Evolutionary conservation across 164 flowering plant genomes (phyloP), one percentile per base, ranked within the genome.

Genomic region (Nymphaea thermarum): DNA sequence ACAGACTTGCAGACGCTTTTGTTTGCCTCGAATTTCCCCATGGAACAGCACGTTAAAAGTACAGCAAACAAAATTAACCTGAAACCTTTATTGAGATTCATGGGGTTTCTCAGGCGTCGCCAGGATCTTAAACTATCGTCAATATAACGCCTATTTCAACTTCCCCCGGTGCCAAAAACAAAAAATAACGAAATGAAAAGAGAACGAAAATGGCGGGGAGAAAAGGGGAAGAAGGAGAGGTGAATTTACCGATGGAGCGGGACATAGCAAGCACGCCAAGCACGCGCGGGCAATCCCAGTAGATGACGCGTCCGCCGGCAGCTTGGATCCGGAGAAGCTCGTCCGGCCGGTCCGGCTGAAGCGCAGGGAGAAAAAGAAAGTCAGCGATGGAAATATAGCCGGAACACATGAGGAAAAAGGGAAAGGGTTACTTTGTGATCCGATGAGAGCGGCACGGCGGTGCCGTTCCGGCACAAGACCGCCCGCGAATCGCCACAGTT

Each of bases 401-500:
- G n/a, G n/a, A 62, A 62, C 64, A 4, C 11, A 62, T 4, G 42
- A 62, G 16, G 16, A 8, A 8, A 16, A 55, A 55, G 16, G 60
- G 12, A 55, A 55, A 55, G 16, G 60, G 2, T 61, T 5, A 86
- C 93, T 84, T 88, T 88, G 45, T 88, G 94, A 74, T 88, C 94
- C 60, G 72, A 64, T 3, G 90, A 84, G 68, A 88, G 83, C 41
- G 93, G 82, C 12, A 88, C 51, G 4, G 90, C 78, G 61, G 76
- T 82, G 62, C 87, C 93, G 70, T 74, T 77, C 0, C 98, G 87
- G 71, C 88, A 79, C 18, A 93, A 80, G 2, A 90, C 90, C n/a
- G 96, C 96, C 2, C 96, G 82, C 0, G 98, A 93, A 62, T 93
- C 98, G 36, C 96, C 96, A 60, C 96, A 93, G 73, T 90, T 90